These are phyloP conservation scores for Oenanthe sinensis DNA, from an alignment of 129 eudicot species.

Conservation along the genomic window DNA sequence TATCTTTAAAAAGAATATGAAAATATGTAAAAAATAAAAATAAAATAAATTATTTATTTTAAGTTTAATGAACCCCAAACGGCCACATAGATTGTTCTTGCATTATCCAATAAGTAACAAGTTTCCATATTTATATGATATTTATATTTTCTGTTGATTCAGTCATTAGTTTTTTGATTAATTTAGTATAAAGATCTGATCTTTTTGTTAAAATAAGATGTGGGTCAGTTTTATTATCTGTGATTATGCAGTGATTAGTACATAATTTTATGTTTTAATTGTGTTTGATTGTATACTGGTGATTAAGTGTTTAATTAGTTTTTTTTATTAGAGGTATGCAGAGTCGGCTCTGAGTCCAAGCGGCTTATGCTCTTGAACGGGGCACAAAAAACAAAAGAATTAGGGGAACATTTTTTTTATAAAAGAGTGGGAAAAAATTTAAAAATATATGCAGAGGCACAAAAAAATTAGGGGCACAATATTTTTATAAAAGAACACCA, in stretches of 20 bases:
- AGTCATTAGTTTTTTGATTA: neutral
- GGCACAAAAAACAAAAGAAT: too few species aligned
- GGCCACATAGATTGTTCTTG: neutral
- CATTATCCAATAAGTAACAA: neutral
- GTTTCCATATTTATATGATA: neutral
- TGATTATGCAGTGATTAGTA: neutral
- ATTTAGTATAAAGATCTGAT: slow-evolving; percentile 8
- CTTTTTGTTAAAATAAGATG: neutral
- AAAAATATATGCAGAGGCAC: too few species aligned
- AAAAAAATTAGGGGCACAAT: too few species aligned
- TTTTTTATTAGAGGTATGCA: neutral
- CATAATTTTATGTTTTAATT: neutral
- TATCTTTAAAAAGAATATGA: too few species aligned
- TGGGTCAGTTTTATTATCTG: neutral
- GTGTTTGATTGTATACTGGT: neutral
- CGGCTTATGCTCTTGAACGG: too few species aligned
- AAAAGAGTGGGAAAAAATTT: too few species aligned
- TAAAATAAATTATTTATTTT: too few species aligned
- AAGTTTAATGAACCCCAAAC: too few species aligned
- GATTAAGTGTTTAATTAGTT: neutral
- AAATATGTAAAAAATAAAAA: too few species aligned
- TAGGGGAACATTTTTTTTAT: too few species aligned
- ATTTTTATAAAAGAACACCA: too few species aligned
- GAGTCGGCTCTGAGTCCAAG: too few species aligned
- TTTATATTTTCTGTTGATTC: neutral